Conservation (phyloP, 306 rosid species). For the Prunus dulcis region DNA sequence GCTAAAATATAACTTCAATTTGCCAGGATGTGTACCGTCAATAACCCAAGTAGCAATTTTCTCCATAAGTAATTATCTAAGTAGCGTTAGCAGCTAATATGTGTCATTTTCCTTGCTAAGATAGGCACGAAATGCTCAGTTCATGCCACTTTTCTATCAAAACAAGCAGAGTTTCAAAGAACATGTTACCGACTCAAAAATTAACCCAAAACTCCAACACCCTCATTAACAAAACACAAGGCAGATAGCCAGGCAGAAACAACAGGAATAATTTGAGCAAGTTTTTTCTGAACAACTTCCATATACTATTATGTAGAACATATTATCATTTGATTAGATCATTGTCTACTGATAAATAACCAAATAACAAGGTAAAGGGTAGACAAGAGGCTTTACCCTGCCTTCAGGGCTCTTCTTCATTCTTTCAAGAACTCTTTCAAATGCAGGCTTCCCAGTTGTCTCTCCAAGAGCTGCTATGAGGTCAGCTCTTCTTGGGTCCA, state of each 20-base stretch:
- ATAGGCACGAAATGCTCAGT: neutral
- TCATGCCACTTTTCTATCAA: neutral
- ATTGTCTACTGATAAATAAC: neutral
- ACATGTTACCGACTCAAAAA: neutral
- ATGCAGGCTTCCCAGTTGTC: slow-evolving; percentile 91
- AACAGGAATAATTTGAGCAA: neutral
- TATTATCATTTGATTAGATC: neutral
- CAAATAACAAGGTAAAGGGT: neutral
- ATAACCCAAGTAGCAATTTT: neutral
- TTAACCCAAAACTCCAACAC: neutral
- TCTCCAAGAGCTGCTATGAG: slow-evolving; percentile 93
- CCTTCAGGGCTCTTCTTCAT: slow-evolving; percentile 79
- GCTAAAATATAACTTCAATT: neutral
- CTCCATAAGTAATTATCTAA: neutral
- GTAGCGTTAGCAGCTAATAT: neutral
- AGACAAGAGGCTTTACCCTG: slow-evolving; percentile 44
- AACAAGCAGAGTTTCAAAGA: neutral
- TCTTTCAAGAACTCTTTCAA: slow-evolving; percentile 74
- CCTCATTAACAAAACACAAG: neutral
- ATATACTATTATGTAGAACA: neutral
- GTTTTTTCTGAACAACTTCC: neutral
- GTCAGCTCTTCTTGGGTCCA: slow-evolving; percentile 92
- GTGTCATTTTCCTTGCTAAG: neutral
- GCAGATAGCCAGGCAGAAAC: neutral
- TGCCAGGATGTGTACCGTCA: neutral